Base-by-base conservation (phyloP, 2,329 filamentous ascomycete species). In the Fusarium cyanostomum region DNA sequence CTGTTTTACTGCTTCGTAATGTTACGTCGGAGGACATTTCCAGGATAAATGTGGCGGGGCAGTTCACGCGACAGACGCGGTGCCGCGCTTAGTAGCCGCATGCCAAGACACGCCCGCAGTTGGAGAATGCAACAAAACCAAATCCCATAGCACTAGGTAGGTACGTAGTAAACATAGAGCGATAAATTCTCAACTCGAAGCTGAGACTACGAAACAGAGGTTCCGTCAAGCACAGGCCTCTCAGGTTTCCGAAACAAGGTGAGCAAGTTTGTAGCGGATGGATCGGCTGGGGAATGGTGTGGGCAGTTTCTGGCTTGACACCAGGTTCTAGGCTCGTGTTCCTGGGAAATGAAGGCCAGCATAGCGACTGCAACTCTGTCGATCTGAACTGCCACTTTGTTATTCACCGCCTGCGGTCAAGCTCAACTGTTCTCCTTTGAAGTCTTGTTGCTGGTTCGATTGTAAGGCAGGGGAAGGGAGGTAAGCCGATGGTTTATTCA, bases 31-130 rank as follows among this genome's bases (percentile, higher is more conserved):
- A 41, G 51, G 45, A 27, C 44, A 57, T 60, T 55, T 53, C 57
- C 41, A 56, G 52, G 53, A 50, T 52, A 56, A 62, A 42, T 37
- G 41, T 39, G 57, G 69, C 59, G 66, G 69, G 66, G 66, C 60
- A 62, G 5, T 27, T 56, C 28, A 56, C 49, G 60, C 57, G 54
- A 55, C 52, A 64, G 54, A 51, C 69, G 67, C 69, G 28, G 16
- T 13, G 12, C 10, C 18, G 69, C 69, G 69, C 60, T 62, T 69
- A 65, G 35, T 59, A 71, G 67, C 45, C 69, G 69, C 69, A 34
- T 21, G 48, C 53, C 50, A 55, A 56, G 54, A 53, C n/a, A n/a
- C n/a, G 27, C 44, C 31, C n/a, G 15, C 15, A 34, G 34, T 21
- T 27, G 30, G 35, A 62, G 12, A 53, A 53, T 58, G 56, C 57